phyloP scores from a whole-genome alignment of 306 rosid genomes.

The Pyrus pyrifolia region DNA sequence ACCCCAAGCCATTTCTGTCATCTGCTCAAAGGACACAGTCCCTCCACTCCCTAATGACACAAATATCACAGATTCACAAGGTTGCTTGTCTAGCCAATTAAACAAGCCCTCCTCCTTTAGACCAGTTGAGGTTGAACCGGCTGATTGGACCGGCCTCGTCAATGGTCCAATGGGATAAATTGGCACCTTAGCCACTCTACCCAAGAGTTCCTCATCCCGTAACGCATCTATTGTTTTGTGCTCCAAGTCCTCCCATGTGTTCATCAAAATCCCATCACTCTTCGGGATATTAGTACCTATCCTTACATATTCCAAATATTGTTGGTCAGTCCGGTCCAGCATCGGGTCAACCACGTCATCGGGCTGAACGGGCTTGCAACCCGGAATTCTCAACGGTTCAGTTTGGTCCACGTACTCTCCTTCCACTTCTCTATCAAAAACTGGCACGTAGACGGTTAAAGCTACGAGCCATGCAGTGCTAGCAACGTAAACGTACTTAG shows the following conservation, averaged over 20 bases:
- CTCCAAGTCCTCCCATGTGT: slow-evolving; percentile 55
- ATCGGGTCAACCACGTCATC: slow-evolving; percentile 34
- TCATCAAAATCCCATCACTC: slow-evolving; percentile 47
- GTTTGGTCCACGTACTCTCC: slow-evolving; percentile 31
- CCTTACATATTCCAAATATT: slow-evolving; percentile 12
- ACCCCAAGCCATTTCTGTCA: slow-evolving; percentile 51
- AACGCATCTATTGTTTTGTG: slow-evolving; percentile 10
- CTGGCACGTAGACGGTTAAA: slow-evolving; percentile 9
- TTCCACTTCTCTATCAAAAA: slow-evolving; percentile 16
- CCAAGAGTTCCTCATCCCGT: slow-evolving; percentile 9
- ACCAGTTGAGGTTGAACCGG: neutral
- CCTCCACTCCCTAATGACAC: slow-evolving; percentile 74
- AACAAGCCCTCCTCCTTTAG: neutral
- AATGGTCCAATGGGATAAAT: slow-evolving; percentile 50
- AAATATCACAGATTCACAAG: slow-evolving; percentile 38
- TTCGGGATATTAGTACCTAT: neutral
- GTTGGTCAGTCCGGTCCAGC: slow-evolving; percentile 12
- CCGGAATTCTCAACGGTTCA: slow-evolving; percentile 27
- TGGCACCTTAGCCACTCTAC: slow-evolving; percentile 18
- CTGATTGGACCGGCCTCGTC: slow-evolving; percentile 1
- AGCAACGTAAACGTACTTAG: slow-evolving; percentile 28
- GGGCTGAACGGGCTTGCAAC: slow-evolving; percentile 30
- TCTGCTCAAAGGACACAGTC: slow-evolving; percentile 38
- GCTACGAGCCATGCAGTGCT: slow-evolving; percentile 43
- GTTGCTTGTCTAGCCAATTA: slow-evolving; percentile 50